Percentiles rank a stretch among this genome's conserved stretches.
phyloP scores from a whole-genome alignment of 345 rosid genomes.

The Eucalyptus polybractea region DNA sequence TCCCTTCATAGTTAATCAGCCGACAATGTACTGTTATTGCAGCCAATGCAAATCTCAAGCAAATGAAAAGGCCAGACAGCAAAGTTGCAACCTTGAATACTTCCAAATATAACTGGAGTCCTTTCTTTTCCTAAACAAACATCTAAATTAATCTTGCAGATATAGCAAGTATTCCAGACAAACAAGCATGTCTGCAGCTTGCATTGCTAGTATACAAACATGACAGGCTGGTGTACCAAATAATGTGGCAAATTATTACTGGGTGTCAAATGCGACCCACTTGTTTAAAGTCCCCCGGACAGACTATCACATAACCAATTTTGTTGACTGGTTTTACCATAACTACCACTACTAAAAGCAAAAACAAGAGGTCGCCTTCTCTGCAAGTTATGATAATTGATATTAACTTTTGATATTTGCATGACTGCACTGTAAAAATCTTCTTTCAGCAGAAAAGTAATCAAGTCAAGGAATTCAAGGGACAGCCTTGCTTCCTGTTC shows the following conservation, averaged over 20 bases:
- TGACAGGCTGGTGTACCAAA: not conserved
- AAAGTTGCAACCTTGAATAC: not conserved
- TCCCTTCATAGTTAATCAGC: not conserved
- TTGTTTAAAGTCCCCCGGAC: not conserved
- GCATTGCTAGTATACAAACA: not conserved
- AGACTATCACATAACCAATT: not conserved
- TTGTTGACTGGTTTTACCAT: not conserved
- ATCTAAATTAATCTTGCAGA: not conserved
- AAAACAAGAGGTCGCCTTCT: not conserved
- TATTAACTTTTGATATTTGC: not conserved
- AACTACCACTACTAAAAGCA: not conserved
- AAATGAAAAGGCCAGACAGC: not conserved
- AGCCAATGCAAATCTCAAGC: not conserved
- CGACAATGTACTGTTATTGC: fast-evolving
- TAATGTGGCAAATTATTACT: not conserved
- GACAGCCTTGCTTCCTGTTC: not conserved
- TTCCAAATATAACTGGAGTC: not conserved
- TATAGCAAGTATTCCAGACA: not conserved
- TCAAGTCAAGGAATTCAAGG: not conserved
- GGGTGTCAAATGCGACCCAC: not conserved
- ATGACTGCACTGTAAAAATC: not conserved
- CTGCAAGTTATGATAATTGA: not conserved
- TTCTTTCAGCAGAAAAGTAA: not conserved
- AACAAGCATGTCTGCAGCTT: not conserved
- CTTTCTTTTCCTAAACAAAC: not conserved